A percentile compares a stretch with the other conserved stretches of the same genome.
Evolutionary conservation across 495 filamentous ascomycete species (phyloP).

Genomic region (Tuber magnatum): DNA sequence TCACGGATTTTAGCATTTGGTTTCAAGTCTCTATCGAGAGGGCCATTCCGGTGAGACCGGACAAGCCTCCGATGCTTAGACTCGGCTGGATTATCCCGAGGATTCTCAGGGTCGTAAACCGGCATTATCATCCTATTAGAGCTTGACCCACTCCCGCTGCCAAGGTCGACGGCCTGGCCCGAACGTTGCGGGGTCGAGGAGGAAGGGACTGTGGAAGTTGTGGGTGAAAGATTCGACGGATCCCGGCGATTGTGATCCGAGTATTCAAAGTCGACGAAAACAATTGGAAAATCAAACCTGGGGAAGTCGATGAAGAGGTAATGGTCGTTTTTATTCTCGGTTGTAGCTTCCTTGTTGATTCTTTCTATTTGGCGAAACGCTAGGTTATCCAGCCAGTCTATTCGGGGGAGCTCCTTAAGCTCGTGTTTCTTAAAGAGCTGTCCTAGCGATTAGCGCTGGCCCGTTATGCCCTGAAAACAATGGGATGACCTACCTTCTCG

Average conservation of each 20-base stretch:
- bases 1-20: constrained; percentile 95
- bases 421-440: constrained; percentile 94
- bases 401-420: constrained; percentile 84
- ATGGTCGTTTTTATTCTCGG: constrained; percentile 34
- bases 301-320: constrained; percentile 81
- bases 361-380: constrained; percentile 75
- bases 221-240: constrained; percentile 43
- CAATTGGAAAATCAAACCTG: constrained; percentile 89
- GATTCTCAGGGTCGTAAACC: constrained; percentile 91
- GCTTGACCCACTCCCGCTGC: neutral
- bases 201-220: constrained; percentile 53
- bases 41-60: constrained; percentile 84
- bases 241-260: constrained; percentile 57
- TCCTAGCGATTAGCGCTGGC: neutral
- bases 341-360: constrained; percentile 39
- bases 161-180: neutral
- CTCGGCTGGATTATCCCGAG: constrained; percentile 85
- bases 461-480: neutral
- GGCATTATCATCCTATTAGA: constrained; percentile 51
- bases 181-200: constrained; percentile 59
- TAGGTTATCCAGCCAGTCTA: constrained; percentile 91
- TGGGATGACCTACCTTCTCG: constrained; percentile 27
- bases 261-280: constrained; percentile 92
- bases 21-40: constrained; percentile 85
- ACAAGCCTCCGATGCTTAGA: constrained; percentile 89